Percentiles rank a stretch among this genome's conserved stretches.
These are phyloP conservation scores for Mycena chlorophos DNA, from an alignment of 768 basidiomycete species.

Conservation along the genomic window DNA sequence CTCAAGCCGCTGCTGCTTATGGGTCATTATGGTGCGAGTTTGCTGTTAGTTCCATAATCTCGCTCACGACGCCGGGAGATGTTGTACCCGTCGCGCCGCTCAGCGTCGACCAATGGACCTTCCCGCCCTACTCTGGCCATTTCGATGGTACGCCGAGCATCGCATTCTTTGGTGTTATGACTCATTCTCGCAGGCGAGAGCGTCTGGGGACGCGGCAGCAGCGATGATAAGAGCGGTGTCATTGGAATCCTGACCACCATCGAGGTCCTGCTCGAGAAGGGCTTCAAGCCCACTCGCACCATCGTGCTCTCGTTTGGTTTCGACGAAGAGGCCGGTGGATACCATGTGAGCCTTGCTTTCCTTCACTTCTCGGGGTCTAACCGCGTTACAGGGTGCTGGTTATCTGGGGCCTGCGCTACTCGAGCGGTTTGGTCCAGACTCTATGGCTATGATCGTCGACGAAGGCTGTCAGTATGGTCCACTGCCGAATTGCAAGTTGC, in stretches of 20 bases:
- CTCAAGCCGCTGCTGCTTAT: slow-evolving; percentile 57
- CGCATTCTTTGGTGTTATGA: not conserved
- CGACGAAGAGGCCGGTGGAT: slow-evolving; percentile 50
- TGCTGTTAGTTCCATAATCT: not conserved
- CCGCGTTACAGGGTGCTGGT: slow-evolving; percentile 38
- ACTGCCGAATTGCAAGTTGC: not conserved
- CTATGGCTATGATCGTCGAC: slow-evolving; percentile 62
- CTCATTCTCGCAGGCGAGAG: slow-evolving; percentile 35
- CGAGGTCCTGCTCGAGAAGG: slow-evolving; percentile 18
- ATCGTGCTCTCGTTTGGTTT: slow-evolving; percentile 45
- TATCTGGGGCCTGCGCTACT: slow-evolving; percentile 38
- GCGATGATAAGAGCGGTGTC: slow-evolving; percentile 73
- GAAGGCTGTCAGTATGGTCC: slow-evolving; percentile 44
- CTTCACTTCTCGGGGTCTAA: not conserved
- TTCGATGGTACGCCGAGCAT: slow-evolving; percentile 47
- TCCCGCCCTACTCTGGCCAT: slow-evolving; percentile 64
- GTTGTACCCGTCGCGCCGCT: slow-evolving; percentile 66
- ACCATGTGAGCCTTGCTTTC: slow-evolving; percentile 24
- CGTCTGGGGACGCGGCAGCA: slow-evolving; percentile 78
- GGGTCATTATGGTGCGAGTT: slow-evolving; percentile 48
- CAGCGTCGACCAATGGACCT: slow-evolving; percentile 56
- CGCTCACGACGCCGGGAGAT: slow-evolving; percentile 38
- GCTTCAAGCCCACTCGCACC: slow-evolving; percentile 17
- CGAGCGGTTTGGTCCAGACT: slow-evolving; percentile 51
- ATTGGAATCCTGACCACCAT: slow-evolving; percentile 50